Evolutionary conservation across 192 early-diverging fungal genomes (phyloP), one percentile per base, ranked within the genome.

Genomic region (Rhizophagus prolifer): DNA sequence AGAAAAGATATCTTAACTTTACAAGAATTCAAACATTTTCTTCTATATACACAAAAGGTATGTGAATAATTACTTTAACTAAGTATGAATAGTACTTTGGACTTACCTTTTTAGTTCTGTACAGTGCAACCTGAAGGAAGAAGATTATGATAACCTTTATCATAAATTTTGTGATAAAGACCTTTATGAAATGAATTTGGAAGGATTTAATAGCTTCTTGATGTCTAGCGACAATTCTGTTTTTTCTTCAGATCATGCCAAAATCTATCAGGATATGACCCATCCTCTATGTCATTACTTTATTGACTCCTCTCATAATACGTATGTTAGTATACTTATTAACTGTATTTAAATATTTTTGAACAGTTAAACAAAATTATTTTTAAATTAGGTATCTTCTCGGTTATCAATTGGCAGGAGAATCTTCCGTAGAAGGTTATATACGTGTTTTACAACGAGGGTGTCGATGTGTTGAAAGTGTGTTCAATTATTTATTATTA

Each of bases 231-330:
- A 87, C 66, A 93, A 92, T 78, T 41, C 88, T 3, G 69, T 90
- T 23, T 85, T 92, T 63, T 76, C 84, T 3, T 84, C 88, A 58
- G 38, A 66, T 16, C 85, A 91, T 36, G 74, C 78, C 7, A 79
- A 84, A 21, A 81, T 90, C 19, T 86, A 84, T 62, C 88, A 92
- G 46, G 89, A 91, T 58, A 93, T 94, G 91, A 81, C 82, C 28
- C 84, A 84, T 70, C 91, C 93, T 4, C 74, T 96, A 9, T 89
- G 84, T 66, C 86, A 93, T 71, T 97, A 97, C 81, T 95, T 87
- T 58, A 92, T 97, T 59, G 90, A 91, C 65, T 91, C 94, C 1
- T 94, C 93, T 23, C 96, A 97, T 77, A 97, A 97, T 79, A 97
- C 96, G 70, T 76, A 68, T 41, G 50, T 76, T 74, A 61, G 9